Evolutionary conservation across 805 yeast genomes (phyloP), one percentile per base, ranked within the genome.

Genomic region (Maudiozyma bulderi): DNA sequence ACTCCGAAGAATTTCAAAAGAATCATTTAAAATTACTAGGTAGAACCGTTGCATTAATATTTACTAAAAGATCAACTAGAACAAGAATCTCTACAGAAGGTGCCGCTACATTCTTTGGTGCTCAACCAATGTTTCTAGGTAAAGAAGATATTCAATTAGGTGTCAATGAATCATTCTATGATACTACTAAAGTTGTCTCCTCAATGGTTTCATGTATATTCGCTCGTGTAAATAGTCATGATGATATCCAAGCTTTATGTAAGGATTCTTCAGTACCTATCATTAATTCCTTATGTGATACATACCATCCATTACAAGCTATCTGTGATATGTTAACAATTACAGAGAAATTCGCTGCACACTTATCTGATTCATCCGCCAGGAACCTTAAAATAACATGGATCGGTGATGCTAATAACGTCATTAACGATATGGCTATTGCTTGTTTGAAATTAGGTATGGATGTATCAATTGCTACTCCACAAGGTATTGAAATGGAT

Each of bases 321-420:
- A 85, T 93, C 54, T 82, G 97, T 50, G 99, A 93, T 66, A 58
- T 93, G 50, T 70, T 87, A 56, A 90, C 98, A 3, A 84, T 93
- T 51, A 80, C 83, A 54, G 97, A 93, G 68, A 68, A 81, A 4
- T 86, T 86, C 60, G 78, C 80, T 4, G 69, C 66, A 32, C 52
- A 63, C 14, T 40, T 54, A 38, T 44, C 47, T 40, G 44, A 49
- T 28, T 39, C 39, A 8, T 15, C 29, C 6, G 42, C 50, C 4
- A 78, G 77, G 11, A 62, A 65, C 48, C 74, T 89, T 54, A 90
- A 88, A 58, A 69, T 91, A 45, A 81, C 96, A 1, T 91, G 99
- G 99, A 81, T 93, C 15, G 99, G 99, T 51, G 99, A 91, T 66
- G 83, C 97, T 32, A 93, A 93, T 67, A 93, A 93, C 60, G 98